Evolutionary conservation across 176 grass and related monocot genomes (phyloP), one percentile per base, ranked within the genome.

Genomic region (Tillandsia fasciculata): DNA sequence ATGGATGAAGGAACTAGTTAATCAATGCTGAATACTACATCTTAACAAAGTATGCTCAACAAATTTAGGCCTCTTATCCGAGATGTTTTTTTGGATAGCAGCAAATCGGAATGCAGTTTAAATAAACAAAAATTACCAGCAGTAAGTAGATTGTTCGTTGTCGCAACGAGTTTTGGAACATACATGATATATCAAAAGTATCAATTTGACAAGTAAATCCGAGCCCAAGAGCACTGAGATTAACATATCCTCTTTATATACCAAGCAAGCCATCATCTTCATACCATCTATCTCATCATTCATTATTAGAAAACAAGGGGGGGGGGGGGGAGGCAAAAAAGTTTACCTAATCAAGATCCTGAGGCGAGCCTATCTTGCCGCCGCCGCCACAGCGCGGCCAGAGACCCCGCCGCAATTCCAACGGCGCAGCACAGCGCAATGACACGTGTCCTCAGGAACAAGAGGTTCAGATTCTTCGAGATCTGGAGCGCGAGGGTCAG

Each of bases 401-500:
- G 59, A 15, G 94, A 87, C 9, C 87, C 89, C 17, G 86, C 87
- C 2, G 87, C 87, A 8, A 99, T 74, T 29, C 89, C 84, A 1
- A 99, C 68, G 26, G 86, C 66, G 65, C 94, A 99, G 20, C 82
- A 70, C 50, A 93, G 79, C 11, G 83, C 80, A 12, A 90, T 70
- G 13, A 99, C 57, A 15, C 89, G 71, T 15, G 94, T 92, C 67
- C 94, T 82, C 28, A 88, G 74, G 53, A 99, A 77, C 82, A 93
- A 78, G 63, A 86, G 67, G 27, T 88, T 89, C 50, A 93, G 29
- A 48, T 83, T 79, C 77, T 99, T 99, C 13, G 81, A 15, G 47
- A 80, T 75, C 82, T 99, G 94, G 72, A 99, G 82, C 69, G 86
- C 85, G 23, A 85, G 78, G 10, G 94, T 93, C 48, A 99, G 74